These are phyloP conservation scores for Colletotrichum tanaceti DNA, from an alignment of 2,329 filamentous ascomycete species.

Conservation along the genomic window DNA sequence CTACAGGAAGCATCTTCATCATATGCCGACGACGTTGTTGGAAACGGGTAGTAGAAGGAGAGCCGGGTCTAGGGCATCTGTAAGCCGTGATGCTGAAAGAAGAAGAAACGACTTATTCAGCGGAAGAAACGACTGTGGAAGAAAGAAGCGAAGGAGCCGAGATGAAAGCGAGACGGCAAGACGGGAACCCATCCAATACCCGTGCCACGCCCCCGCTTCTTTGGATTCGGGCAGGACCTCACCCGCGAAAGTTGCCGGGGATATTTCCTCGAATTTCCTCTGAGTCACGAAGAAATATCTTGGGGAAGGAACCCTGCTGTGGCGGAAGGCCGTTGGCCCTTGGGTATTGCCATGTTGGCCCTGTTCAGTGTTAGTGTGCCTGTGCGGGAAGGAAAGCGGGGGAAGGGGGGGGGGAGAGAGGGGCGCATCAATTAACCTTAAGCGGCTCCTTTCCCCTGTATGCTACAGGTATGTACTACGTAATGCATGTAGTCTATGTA, in stretches of 20 bases:
- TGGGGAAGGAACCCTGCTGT: slow-evolving; percentile 36
- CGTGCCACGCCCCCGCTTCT: too few relatives aligned
- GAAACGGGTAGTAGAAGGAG: neutral
- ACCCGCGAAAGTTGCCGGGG: too few relatives aligned
- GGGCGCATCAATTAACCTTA: slow-evolving; percentile 29
- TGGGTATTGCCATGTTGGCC: too few relatives aligned
- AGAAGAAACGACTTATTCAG: neutral
- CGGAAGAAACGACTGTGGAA: neutral
- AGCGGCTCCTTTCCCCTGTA: neutral
- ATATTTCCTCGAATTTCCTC: slow-evolving; percentile 5
- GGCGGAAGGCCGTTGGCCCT: slow-evolving; percentile 7
- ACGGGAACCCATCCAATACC: too few relatives aligned
- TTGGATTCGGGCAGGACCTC: too few relatives aligned
- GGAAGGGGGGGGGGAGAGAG: neutral
- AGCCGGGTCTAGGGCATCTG: neutral
- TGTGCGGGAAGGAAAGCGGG: neutral
- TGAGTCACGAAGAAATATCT: slow-evolving; percentile 10
- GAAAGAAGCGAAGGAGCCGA: neutral
- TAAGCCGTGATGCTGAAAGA: neutral
- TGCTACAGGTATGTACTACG: too few relatives aligned
- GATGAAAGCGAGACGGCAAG: neutral
- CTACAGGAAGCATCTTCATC: slow-evolving; percentile 30
- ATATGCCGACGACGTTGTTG: slow-evolving; percentile 22
- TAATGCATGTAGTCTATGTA: too few relatives aligned
- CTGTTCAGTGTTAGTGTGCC: too few relatives aligned